Evolutionary conservation across 345 rosid species (phyloP).

Genomic region (Viola odorata): DNA sequence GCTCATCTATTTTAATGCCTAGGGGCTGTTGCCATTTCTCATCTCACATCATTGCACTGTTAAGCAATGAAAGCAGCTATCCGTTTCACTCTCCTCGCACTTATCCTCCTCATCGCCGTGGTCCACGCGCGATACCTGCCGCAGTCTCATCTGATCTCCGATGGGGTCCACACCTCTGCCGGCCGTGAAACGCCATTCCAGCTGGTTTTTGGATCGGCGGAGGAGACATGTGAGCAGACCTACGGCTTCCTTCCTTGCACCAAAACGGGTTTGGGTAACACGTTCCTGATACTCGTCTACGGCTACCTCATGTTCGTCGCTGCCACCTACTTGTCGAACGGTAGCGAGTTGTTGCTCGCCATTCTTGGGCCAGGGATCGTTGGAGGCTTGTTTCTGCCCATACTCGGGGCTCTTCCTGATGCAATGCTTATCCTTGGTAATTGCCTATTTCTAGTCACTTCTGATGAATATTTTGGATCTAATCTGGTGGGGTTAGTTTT

Average conservation of each 20-base stretch:
- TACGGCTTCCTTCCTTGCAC: slow-evolving; percentile 97
- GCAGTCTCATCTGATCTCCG: slow-evolving; percentile 45
- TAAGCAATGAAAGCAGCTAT: no score
- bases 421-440: slow-evolving; percentile 95
- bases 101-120: slow-evolving; percentile 23
- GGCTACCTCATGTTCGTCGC: slow-evolving; percentile 76
- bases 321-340: slow-evolving; percentile 71
- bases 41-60: no score
- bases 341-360: slow-evolving; percentile 89
- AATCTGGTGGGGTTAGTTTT: background rate
- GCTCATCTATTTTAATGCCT: no score
- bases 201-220: slow-evolving; percentile 7
- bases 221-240: slow-evolving; percentile 69
- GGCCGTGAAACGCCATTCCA: slow-evolving; percentile 2
- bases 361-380: slow-evolving; percentile 91
- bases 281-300: slow-evolving; percentile 68
- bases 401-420: slow-evolving; percentile 94
- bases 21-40: no score
- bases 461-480: background rate
- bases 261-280: slow-evolving; percentile 60
- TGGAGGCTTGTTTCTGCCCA: slow-evolving; percentile 89
- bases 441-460: no score
- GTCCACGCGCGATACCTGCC: slow-evolving; percentile 31
- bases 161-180: slow-evolving; percentile 33
- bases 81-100: slow-evolving; percentile 15